These are phyloP conservation scores for Scenedesmus sp. DNA, from an alignment of 163 green algal genomes.

Conservation along the genomic window DNA sequence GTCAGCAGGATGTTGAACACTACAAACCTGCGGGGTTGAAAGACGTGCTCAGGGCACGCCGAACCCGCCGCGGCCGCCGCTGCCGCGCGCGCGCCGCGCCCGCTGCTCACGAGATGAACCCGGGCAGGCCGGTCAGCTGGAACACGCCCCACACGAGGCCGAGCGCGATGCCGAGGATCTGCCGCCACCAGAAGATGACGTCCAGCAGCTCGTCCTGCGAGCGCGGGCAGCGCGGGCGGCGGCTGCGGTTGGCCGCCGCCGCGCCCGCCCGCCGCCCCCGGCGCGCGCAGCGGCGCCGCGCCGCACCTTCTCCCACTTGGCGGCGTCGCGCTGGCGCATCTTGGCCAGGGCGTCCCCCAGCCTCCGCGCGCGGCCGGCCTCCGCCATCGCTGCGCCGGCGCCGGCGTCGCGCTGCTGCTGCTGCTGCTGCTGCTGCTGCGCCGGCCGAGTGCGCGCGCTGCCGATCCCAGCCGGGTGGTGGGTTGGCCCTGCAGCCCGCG, in stretches of 20 bases:
- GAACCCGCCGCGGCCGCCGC: not conserved
- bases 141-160: constrained; percentile 27
- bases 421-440: constrained; percentile 3
- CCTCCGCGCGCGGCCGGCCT: constrained; percentile 3
- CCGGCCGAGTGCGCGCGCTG: not conserved
- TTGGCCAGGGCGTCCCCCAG: constrained; percentile 2
- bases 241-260: not conserved
- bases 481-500: too few species aligned
- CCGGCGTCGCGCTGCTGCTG: too few species aligned
- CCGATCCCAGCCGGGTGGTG: too few species aligned
- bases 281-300: not conserved
- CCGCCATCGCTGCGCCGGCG: constrained; percentile 26
- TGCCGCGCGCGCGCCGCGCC: not conserved
- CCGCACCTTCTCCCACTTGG: constrained; percentile 25
- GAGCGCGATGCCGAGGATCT: constrained; percentile 7
- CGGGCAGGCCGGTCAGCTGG: constrained; percentile 8
- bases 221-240: not conserved
- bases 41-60: not conserved
- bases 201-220: constrained; percentile 36
- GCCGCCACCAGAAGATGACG: constrained; percentile 21
- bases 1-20: not conserved
- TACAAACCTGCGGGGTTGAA: constrained; percentile 15
- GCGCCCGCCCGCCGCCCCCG: too few species aligned
- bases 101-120: constrained; percentile 25
- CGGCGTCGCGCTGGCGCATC: constrained; percentile 5